Conservation (phyloP, 164 flowering plant genomes). For the Santalum album region DNA sequence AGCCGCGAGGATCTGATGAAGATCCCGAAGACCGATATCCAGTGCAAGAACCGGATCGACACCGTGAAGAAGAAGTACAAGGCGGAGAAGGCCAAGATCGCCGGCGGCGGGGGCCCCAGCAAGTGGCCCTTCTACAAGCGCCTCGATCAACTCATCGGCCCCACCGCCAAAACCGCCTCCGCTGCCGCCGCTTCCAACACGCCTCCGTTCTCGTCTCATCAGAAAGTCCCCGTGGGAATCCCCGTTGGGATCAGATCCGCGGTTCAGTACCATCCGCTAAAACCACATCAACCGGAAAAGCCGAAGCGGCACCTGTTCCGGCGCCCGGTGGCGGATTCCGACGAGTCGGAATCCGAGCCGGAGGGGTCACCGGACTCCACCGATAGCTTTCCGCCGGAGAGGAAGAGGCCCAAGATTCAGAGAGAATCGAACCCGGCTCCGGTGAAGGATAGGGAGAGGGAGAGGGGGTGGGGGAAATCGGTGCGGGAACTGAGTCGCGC, state of each 20-base stretch:
- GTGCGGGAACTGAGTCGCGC: conserved; percentile 55
- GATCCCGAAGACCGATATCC: conserved; percentile 62
- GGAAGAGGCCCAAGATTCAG: conserved; percentile 25
- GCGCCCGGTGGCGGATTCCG: conserved; percentile 13
- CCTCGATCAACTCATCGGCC: conserved; percentile 56
- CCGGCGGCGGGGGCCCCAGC: conserved; percentile 35
- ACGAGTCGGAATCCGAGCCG: conserved; percentile 19
- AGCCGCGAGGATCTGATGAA: conserved; percentile 45
- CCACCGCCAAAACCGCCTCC: conserved; percentile 15
- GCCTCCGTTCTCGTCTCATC: not conserved
- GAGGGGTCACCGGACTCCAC: conserved; percentile 29
- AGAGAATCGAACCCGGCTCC: conserved; percentile 9
- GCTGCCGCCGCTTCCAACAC: not conserved
- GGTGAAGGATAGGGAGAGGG: conserved; percentile 6
- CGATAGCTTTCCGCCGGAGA: conserved; percentile 43
- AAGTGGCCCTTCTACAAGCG: conserved; percentile 54
- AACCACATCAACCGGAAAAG: conserved; percentile 3
- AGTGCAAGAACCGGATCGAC: conserved; percentile 87
- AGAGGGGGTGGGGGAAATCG: conserved; percentile 32
- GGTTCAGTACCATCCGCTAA: conserved; percentile 1
- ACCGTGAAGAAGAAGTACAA: conserved; percentile 87
- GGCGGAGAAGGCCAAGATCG: conserved; percentile 58
- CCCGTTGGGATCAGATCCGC: conserved; percentile 32
- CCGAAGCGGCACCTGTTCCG: conserved; percentile 10
- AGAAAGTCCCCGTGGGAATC: conserved; percentile 34